Evolutionary conservation across 2,329 filamentous ascomycete species (phyloP), one percentile per base, ranked within the genome.

Genomic region (Diaporthe nobilis): DNA sequence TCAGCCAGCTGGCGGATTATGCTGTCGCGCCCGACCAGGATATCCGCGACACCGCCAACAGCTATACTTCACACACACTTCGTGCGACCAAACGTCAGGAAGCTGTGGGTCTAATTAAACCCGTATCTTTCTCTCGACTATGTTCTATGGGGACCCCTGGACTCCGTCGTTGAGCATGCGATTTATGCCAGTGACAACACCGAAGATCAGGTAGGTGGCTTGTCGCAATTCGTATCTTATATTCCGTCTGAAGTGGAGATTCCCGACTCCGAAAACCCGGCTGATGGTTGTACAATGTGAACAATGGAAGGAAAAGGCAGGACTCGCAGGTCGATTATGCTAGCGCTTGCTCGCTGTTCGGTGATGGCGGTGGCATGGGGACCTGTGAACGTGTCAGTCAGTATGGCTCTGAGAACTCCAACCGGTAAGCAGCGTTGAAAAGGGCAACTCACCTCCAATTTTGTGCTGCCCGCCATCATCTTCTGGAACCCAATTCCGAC

Each of bases 401-500:
- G 34, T 39, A 42, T 28, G 20, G 4, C 6, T 31, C 31, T 31
- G 31, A 31, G 31, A 31, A 31, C 31, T 31, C 31, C 31, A 31
- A 31, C 31, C 31, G 31, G 31, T 31, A 31, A 31, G 31, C 31
- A 6, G 31, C 31, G 31, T 31, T 31, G 31, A 31, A 31, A 31
- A 31, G 31, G 31, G 31, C 31, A 2, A 84, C 87, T 80, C 81
- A 93, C 92, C 87, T 98, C 95, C 80, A 98, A 87, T 87, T 93
- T 93, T 78, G 95, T 98, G 84, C 93, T 94, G 78, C 95, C 94
- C 49, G 96, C 94, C 91, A 98, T 94, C 93, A 98, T 95, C 85
- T 96, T 93, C 85, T 95, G 94, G 87, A 98, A 96, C 12, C 94
- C 96, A 82, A 99, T 98, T 81, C 96, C 96, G 73, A 98, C 97